These are phyloP conservation scores for Fusarium subtropicale DNA, from an alignment of 2,329 filamentous ascomycete genomes.

Conservation along the genomic window DNA sequence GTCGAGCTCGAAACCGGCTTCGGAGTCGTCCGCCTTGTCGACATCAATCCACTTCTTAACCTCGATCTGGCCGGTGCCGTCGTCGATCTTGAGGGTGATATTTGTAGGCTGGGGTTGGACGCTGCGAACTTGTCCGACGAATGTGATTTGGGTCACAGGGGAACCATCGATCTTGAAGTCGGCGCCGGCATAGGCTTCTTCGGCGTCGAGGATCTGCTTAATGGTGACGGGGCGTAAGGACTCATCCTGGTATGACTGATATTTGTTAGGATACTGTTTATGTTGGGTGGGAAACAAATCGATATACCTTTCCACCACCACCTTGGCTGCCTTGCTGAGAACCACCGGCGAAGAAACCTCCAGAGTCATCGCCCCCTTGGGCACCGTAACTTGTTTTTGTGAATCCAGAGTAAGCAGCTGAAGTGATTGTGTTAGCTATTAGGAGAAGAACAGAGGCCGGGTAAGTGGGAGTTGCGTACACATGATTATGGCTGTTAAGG, in stretches of 20 bases:
- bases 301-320: constrained; percentile 58
- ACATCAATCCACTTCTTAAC: constrained; percentile 87
- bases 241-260: constrained; percentile 77
- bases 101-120: constrained; percentile 90
- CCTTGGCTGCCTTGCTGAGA: constrained; percentile 70
- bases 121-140: constrained; percentile 91
- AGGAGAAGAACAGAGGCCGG: not conserved
- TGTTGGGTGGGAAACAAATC: not conserved
- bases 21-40: constrained; percentile 62
- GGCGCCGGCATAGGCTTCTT: constrained; percentile 76
- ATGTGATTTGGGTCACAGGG: constrained; percentile 77
- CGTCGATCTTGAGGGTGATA: constrained; percentile 91
- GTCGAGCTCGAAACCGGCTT: constrained; percentile 73
- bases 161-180: constrained; percentile 86
- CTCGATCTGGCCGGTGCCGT: constrained; percentile 92
- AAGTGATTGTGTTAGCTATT: constrained; percentile 12
- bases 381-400: constrained; percentile 61
- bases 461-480: constrained; percentile 44
- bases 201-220: constrained; percentile 89
- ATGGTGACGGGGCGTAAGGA: constrained; percentile 93
- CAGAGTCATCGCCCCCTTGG: constrained; percentile 69
- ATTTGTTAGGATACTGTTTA: constrained; percentile 14
- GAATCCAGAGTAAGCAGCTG: constrained; percentile 65
- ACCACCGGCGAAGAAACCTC: constrained; percentile 70
- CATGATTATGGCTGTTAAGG: constrained; percentile 48